Evolutionary conservation across 192 early-diverging fungal genomes (phyloP).

Genomic region (Mortierella alpina): DNA sequence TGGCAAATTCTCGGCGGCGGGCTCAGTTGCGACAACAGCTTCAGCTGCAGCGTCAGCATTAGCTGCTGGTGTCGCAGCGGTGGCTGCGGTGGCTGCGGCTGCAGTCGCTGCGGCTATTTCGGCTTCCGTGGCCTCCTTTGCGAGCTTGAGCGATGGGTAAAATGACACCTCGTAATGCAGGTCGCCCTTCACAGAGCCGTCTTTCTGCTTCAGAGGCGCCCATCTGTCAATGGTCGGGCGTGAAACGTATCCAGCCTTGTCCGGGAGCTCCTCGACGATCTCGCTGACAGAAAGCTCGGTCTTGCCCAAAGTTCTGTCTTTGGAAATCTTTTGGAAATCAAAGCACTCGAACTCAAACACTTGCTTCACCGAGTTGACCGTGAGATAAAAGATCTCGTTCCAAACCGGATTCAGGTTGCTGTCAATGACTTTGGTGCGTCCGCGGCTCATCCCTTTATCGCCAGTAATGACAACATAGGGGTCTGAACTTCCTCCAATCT

Average conservation of each 20-base stretch:
- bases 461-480: conserved; percentile 84
- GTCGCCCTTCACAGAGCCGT: conserved; percentile 68
- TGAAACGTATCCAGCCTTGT: conserved; percentile 42
- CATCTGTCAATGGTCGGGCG: conserved; percentile 48
- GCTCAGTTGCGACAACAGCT: conserved; percentile 13
- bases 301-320: conserved; percentile 88
- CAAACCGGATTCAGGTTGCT: conserved; percentile 90
- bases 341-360: conserved; percentile 80
- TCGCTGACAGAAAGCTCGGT: conserved; percentile 70
- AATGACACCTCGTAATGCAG: conserved; percentile 70
- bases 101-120: conserved; percentile 29
- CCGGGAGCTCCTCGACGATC: conserved; percentile 63
- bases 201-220: conserved; percentile 66
- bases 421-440: conserved; percentile 82
- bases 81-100: conserved; percentile 4
- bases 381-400: conserved; percentile 90
- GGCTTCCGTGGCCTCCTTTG: conserved; percentile 37
- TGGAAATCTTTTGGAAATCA: conserved; percentile 89
- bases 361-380: conserved; percentile 83
- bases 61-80: conserved; percentile 10
- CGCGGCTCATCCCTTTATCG: conserved; percentile 64
- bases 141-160: conserved; percentile 56
- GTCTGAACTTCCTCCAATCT: conserved; percentile 88
- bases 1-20: conserved; percentile 8
- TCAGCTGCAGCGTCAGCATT: conserved; percentile 17